Evolutionary conservation across 2,329 filamentous ascomycete species (phyloP).

Genomic region (Neonectria hederae): DNA sequence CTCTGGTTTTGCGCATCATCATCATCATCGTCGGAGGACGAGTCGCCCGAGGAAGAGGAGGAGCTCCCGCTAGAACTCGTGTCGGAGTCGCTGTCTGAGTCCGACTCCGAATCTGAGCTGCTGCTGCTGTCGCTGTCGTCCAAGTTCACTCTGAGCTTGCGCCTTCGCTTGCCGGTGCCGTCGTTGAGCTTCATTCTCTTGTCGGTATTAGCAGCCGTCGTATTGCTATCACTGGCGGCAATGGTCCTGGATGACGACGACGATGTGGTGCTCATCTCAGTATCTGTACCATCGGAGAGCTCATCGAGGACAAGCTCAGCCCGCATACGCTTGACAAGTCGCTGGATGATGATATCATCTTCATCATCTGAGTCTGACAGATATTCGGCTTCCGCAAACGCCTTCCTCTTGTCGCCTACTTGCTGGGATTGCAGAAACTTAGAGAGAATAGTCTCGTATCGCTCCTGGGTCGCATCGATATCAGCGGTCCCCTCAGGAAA

Average conservation of each 20-base stretch:
- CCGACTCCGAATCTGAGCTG: constrained; percentile 44
- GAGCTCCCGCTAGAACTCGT: constrained; percentile 51
- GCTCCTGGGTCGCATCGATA: constrained; percentile 59
- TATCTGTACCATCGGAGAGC: constrained; percentile 60
- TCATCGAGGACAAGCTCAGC: constrained; percentile 67
- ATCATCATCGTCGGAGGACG: constrained; percentile 42
- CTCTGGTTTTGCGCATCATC: constrained; percentile 42
- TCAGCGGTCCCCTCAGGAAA: constrained; percentile 62
- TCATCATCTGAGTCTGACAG: constrained; percentile 59
- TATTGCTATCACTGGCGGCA: constrained; percentile 42
- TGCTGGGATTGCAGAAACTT: constrained; percentile 54
- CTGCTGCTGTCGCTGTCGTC: constrained; percentile 54
- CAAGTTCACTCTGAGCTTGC: constrained; percentile 61
- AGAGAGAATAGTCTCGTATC: constrained; percentile 65
- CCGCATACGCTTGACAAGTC: constrained; percentile 70
- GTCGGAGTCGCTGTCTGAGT: constrained; percentile 46
- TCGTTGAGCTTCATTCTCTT: constrained; percentile 58
- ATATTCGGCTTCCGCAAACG: constrained; percentile 63
- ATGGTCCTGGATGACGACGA: constrained; percentile 45
- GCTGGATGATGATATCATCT: constrained; percentile 59
- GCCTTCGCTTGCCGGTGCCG: constrained; percentile 58
- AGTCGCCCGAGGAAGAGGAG: constrained; percentile 49
- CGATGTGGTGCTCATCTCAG: constrained; percentile 45
- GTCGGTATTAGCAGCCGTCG: constrained; percentile 43
- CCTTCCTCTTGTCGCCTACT: constrained; percentile 56